Evolutionary conservation across 345 rosid genomes (phyloP), one percentile per base, ranked within the genome.

Genomic region (Brassica nigra): DNA sequence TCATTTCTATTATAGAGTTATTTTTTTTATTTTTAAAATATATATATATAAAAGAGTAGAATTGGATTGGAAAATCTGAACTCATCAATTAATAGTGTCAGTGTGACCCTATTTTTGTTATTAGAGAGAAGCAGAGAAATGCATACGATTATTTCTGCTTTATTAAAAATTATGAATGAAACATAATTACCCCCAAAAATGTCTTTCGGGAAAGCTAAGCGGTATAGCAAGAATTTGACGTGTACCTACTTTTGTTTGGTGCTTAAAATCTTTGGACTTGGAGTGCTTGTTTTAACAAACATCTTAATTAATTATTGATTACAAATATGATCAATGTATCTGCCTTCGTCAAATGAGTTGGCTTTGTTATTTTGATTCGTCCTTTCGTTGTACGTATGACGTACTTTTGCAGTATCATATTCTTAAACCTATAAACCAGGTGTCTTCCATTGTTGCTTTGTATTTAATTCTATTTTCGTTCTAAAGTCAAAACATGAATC

Each of bases 311-410:
- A 66, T 42, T 29, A 73, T 39, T 66, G 15, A 39, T 42, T 28
- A 66, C 62, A 72, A 30, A 57, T 66, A 44, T 44, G 5, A 79
- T 73, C 8, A 27, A n/a, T 79, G 68, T 73, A 69, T 61, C 57
- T 20, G 30, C 63, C 55, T 73, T 73, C 42, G 55, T 59, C 55
- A 68, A 23, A 73, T 73, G 78, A 72, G 82, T 62, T 79, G 82
- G 55, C 78, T 74, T 61, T 15, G 9, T 67, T 74, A 36, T 62
- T 68, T 0, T 67, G 39, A 61, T 67, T 44, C 82, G 78, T 79
- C 82, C 70, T 62, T 79, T 79, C 75, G 78, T 68, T 74, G 82
- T 74, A 80, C 83, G 78, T 80, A 67, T 72, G 54, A 73, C 78
- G 59, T 74, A 74, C 69, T 18, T 59, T 42, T 73, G 77, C 74